phyloP scores from a whole-genome alignment of 2,329 filamentous ascomycete species.

The Monosporascus sp. region DNA sequence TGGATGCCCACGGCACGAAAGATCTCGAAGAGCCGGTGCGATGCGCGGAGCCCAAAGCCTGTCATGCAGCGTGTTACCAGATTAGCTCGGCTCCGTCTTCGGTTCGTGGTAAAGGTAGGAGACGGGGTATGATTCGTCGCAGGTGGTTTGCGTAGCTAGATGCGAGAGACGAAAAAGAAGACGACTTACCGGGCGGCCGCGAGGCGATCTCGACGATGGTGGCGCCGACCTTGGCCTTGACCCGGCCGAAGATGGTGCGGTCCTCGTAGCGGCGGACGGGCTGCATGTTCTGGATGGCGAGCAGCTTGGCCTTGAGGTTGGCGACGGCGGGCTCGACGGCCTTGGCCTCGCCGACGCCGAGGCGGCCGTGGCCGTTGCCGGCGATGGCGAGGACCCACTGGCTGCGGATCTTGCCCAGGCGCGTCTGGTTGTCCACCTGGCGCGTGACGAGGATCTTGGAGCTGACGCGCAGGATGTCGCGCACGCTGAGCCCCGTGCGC shows the following conservation, averaged over 20 bases:
- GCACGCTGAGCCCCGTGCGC: conserved; percentile 48
- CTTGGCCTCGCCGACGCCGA: conserved; percentile 90
- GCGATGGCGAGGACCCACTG: conserved; percentile 73
- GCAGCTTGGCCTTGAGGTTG: conserved; percentile 65
- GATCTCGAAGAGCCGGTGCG: conserved; percentile 91
- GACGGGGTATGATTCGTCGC: background rate
- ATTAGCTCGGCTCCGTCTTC: too few species aligned
- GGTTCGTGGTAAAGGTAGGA: too few species aligned
- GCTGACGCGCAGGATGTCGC: conserved; percentile 49
- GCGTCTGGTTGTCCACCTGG: conserved; percentile 83
- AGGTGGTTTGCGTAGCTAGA: background rate
- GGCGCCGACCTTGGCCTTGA: conserved; percentile 81
- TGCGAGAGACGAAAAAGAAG: background rate
- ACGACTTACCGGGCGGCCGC: conserved; percentile 74
- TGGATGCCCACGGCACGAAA: conserved; percentile 80
- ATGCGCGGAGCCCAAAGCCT: conserved; percentile 93
- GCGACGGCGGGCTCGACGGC: conserved; percentile 68
- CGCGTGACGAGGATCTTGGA: conserved; percentile 71
- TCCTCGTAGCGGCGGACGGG: conserved; percentile 90
- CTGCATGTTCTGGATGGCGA: conserved; percentile 86
- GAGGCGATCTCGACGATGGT: conserved; percentile 76
- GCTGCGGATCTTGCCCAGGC: conserved; percentile 86
- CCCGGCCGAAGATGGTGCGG: conserved; percentile 82
- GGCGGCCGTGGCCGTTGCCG: conserved; percentile 77
- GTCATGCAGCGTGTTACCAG: background rate